Conservation (phyloP, 805 yeast genomes). For the Starmera caribaea region DNA sequence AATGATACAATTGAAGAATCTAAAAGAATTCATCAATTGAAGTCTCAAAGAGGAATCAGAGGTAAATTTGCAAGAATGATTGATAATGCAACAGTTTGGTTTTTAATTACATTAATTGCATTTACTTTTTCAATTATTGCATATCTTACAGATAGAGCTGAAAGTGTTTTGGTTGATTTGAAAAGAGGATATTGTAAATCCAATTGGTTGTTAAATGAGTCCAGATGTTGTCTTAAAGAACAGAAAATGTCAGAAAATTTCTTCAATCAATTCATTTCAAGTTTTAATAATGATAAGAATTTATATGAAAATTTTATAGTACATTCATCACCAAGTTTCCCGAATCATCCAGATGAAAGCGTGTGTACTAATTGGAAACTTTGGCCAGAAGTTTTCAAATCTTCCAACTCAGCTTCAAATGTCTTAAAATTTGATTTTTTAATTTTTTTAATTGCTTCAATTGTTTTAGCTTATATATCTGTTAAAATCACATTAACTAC, state of each 20-base stretch:
- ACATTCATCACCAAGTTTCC: too few species aligned
- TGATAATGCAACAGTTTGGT: slow-evolving; percentile 38
- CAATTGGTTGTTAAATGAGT: slow-evolving; percentile 34
- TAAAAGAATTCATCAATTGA: slow-evolving; percentile 27
- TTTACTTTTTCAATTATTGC: slow-evolving; percentile 40
- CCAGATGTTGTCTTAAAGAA: slow-evolving; percentile 28
- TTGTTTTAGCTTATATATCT: slow-evolving; percentile 33
- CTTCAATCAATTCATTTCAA: too few species aligned
- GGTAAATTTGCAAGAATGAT: slow-evolving; percentile 22
- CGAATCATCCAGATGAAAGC: too few species aligned
- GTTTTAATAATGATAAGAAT: too few species aligned
- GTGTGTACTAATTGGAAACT: slow-evolving; percentile 32
- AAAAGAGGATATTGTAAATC: slow-evolving; percentile 41
- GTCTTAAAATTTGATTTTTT: slow-evolving; percentile 20
- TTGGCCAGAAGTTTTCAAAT: slow-evolving; percentile 27
- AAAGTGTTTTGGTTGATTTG: slow-evolving; percentile 37
- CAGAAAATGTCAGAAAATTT: slow-evolving; percentile 3
- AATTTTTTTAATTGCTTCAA: slow-evolving; percentile 28
- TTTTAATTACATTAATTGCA: slow-evolving; percentile 36
- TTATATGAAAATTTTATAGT: too few species aligned
- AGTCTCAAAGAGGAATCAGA: slow-evolving; percentile 23
- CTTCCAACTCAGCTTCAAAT: not conserved
- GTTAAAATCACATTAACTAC: slow-evolving; percentile 37
- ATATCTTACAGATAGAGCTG: slow-evolving; percentile 36
- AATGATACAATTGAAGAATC: slow-evolving; percentile 37